phyloP scores from a whole-genome alignment of 257 asterid genomes.

The Solanum piurae region DNA sequence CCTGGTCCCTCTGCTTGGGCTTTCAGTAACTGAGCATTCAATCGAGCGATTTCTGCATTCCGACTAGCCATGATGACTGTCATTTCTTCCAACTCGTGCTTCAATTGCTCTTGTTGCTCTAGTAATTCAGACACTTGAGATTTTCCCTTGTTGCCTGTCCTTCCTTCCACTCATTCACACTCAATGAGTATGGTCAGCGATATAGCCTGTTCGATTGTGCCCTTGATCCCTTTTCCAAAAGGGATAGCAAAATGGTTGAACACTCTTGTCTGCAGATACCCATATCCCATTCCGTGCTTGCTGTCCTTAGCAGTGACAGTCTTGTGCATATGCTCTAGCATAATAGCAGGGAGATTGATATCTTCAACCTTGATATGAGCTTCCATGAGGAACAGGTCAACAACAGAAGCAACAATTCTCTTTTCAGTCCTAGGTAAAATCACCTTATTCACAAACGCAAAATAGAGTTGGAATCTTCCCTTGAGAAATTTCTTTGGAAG shows the following conservation, averaged over 20 bases:
- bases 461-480: background rate
- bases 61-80: background rate
- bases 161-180: background rate
- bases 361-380: background rate
- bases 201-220: background rate
- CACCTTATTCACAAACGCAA: background rate
- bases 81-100: background rate
- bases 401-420: background rate
- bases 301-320: background rate
- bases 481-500: background rate
- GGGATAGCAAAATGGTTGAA: background rate
- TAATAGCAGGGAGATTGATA: background rate
- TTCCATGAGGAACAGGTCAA: background rate
- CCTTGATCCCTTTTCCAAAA: background rate
- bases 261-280: background rate
- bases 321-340: background rate
- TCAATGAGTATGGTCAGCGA: background rate
- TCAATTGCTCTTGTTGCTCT: background rate
- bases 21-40: background rate
- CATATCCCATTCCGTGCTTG: background rate
- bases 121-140: background rate
- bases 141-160: background rate
- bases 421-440: background rate
- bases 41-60: background rate
- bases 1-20: background rate